These are phyloP conservation scores for Hygrophila difformis DNA, from an alignment of 257 asterid species.

Conservation along the genomic window DNA sequence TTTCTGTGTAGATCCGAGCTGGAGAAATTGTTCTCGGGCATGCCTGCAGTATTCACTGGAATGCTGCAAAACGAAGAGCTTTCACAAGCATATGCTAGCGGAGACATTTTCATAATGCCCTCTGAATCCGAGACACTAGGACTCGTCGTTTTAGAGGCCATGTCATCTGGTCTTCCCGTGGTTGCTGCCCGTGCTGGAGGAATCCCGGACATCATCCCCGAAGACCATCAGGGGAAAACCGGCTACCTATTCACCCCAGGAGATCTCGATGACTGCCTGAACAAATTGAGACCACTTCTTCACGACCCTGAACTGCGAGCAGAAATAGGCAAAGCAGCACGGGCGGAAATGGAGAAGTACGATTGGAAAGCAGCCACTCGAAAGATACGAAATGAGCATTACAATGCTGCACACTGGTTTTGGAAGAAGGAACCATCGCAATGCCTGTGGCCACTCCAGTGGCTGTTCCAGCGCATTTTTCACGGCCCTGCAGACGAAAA, in stretches of 20 bases:
- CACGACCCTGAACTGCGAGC: constrained; percentile 50
- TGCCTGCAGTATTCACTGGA: constrained; percentile 87
- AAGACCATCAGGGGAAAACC: constrained; percentile 71
- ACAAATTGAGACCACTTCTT: constrained; percentile 64
- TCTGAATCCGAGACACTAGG: constrained; percentile 96
- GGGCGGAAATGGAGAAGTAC: constrained; percentile 77
- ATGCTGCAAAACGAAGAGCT: constrained; percentile 89
- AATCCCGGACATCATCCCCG: constrained; percentile 83
- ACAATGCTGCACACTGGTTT: constrained; percentile 82
- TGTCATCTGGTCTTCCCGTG: constrained; percentile 95
- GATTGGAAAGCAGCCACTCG: constrained; percentile 95
- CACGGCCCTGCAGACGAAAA: constrained; percentile 25
- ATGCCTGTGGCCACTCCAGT: constrained; percentile 54
- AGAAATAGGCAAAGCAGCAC: constrained; percentile 68
- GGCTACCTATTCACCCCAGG: constrained; percentile 83
- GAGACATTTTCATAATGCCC: constrained; percentile 85
- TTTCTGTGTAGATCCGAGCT: constrained; percentile 84
- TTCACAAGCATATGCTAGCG: constrained; percentile 92
- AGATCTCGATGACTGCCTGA: constrained; percentile 76
- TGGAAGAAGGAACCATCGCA: constrained; percentile 75
- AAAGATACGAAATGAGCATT: constrained; percentile 73
- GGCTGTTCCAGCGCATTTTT: constrained; percentile 45
- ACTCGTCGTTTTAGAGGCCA: constrained; percentile 84
- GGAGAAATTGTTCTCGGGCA: constrained; percentile 63
- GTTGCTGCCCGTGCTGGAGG: constrained; percentile 99